Evolutionary conservation across 2,329 filamentous ascomycete species (phyloP).

Genomic region (Trichoderma breve): DNA sequence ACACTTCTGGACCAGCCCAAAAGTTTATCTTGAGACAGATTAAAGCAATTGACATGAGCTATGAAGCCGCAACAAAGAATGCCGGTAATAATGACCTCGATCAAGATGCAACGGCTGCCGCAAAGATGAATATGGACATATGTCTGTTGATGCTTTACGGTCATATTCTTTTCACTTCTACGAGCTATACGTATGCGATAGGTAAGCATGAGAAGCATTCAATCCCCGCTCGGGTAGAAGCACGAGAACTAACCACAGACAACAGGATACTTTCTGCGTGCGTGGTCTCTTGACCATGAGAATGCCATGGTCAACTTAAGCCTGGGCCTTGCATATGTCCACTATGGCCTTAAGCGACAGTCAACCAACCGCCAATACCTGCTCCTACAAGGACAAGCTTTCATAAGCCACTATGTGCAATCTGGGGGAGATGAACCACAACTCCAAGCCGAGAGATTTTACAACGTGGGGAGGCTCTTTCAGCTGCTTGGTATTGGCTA

Average conservation of each 20-base stretch:
- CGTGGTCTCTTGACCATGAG: constrained; percentile 67
- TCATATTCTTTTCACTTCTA: constrained; percentile 81
- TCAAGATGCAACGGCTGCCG: not conserved
- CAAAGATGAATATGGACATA: constrained; percentile 60
- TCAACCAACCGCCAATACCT: constrained; percentile 87
- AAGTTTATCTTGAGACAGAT: constrained; percentile 92
- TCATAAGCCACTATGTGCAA: constrained; percentile 54
- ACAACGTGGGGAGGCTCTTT: constrained; percentile 40
- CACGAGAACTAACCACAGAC: not conserved
- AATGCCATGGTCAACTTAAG: constrained; percentile 79
- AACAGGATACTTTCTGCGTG: constrained; percentile 77
- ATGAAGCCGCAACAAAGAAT: constrained; percentile 39
- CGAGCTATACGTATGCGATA: constrained; percentile 78
- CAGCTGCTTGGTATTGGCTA: constrained; percentile 38
- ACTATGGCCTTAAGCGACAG: constrained; percentile 85
- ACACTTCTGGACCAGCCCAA: constrained; percentile 76
- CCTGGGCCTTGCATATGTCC: constrained; percentile 80
- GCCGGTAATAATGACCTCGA: constrained; percentile 28
- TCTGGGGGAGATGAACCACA: constrained; percentile 12
- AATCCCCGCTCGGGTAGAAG: not conserved
- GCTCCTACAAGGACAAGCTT: constrained; percentile 79
- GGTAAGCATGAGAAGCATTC: constrained; percentile 47
- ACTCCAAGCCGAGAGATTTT: constrained; percentile 35
- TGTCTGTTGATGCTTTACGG: constrained; percentile 85
- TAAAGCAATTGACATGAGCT: constrained; percentile 75